phyloP scores from a whole-genome alignment of 805 yeast species.

The Sugiyamaella boreocaroliniensis region DNA sequence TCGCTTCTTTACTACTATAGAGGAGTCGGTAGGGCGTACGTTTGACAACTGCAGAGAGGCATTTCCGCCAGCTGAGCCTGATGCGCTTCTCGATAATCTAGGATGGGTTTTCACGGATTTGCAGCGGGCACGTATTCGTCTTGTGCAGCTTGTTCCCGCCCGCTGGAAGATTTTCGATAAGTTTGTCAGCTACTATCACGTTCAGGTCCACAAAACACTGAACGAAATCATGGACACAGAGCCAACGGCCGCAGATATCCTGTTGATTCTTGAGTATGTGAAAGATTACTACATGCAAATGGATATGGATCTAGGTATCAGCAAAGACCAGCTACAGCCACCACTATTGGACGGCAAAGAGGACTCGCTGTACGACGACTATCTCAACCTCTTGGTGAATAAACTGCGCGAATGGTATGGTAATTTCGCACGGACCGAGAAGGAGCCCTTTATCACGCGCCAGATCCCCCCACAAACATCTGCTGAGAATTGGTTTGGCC shows the following conservation, averaged over 20 bases:
- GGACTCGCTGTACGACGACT: conserved; percentile 68
- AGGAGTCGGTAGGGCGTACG: conserved; percentile 55
- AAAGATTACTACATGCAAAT: conserved; percentile 54
- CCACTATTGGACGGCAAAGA: conserved; percentile 67
- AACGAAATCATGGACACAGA: conserved; percentile 55
- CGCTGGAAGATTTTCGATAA: conserved; percentile 67
- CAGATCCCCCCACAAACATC: conserved; percentile 60
- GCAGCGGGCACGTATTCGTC: conserved; percentile 52
- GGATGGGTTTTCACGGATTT: conserved; percentile 84
- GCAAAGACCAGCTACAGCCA: conserved; percentile 36
- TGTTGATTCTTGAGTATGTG: conserved; percentile 72
- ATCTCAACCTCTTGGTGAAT: conserved; percentile 57
- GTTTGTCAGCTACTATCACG: conserved; percentile 60
- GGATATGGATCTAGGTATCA: conserved; percentile 41
- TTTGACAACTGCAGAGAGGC: conserved; percentile 59
- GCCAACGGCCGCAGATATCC: conserved; percentile 71
- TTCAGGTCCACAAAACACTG: conserved; percentile 56
- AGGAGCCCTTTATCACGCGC: conserved; percentile 55
- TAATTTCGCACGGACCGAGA: conserved; percentile 61
- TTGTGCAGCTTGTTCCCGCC: conserved; percentile 56
- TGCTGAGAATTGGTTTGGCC: conserved; percentile 49
- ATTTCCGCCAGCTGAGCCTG: conserved; percentile 41
- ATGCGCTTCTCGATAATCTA: conserved; percentile 59
- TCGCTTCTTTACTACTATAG: conserved; percentile 53
- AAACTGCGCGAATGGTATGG: conserved; percentile 84